These are phyloP conservation scores for Vicia villosa DNA, from an alignment of 306 rosid genomes.

Conservation along the genomic window DNA sequence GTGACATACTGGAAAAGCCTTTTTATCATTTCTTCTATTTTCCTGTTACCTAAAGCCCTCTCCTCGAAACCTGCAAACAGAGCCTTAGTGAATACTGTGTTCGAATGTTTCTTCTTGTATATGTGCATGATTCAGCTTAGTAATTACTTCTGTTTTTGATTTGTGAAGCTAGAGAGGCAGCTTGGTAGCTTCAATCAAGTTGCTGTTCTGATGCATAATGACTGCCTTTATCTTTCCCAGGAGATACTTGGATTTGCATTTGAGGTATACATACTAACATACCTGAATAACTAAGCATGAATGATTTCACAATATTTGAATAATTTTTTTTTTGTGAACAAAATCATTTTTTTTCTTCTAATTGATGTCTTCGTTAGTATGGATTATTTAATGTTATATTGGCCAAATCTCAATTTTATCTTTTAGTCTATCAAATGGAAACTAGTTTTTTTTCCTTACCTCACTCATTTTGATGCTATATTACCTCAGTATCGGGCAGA, in stretches of 20 bases:
- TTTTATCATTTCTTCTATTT: not conserved
- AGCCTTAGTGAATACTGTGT: not conserved
- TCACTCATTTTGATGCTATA: conserved; percentile 35
- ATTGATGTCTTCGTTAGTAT: conserved; percentile 11
- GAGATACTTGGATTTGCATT: conserved; percentile 91
- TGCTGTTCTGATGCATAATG: conserved; percentile 88
- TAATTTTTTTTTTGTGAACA: conserved; percentile 9
- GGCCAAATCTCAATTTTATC: conserved; percentile 7
- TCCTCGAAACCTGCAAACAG: too few species aligned
- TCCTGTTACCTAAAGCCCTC: too few species aligned
- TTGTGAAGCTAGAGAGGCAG: conserved; percentile 98
- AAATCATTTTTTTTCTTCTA: not conserved
- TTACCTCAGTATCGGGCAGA: conserved; percentile 75
- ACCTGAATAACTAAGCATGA: conserved; percentile 13
- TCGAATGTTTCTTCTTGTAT: conserved; percentile 18
- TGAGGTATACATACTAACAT: conserved; percentile 84
- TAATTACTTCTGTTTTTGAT: conserved; percentile 44
- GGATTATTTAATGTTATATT: conserved; percentile 17
- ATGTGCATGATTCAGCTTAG: conserved; percentile 17
- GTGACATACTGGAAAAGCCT: not conserved
- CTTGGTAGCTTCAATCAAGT: conserved; percentile 85
- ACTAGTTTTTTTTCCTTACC: conserved; percentile 26
- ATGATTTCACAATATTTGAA: conserved; percentile 14
- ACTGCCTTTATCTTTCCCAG: conserved; percentile 86
- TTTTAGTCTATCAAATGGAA: conserved; percentile 17